Base-by-base conservation (phyloP, 495 filamentous ascomycete genomes). In the Hyaloscypha finlandica region DNA sequence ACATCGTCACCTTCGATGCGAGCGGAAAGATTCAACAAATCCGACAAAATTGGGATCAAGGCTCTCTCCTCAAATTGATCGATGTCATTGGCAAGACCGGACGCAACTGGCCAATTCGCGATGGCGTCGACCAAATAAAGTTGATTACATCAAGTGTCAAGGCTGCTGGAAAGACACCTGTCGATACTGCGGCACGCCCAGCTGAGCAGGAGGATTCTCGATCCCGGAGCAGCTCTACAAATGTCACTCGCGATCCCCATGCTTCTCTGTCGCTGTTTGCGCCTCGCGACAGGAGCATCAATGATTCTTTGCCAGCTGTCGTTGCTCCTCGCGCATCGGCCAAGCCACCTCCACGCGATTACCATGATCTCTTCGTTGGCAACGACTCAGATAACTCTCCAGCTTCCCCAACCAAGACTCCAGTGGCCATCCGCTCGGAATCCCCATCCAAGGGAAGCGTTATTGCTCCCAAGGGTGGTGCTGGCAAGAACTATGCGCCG, bases 41-140 rank as follows among this genome's bases (percentile, higher is more conserved):
- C 70, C 90, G 93, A 62, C 86, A 94, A 66, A 90, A 90, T 76
- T 99, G 95, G 95, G 95, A 99, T 75, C 96, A 98, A 78, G 94
- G 88, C 31, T 92, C 92, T 61, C 85, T 98, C 9, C 83, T 99
- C 67, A 98, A 95, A 78, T 89, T 94, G 74, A 86, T 97, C 61
- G 93, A 97, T 70, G 89, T 97, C 35, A 98, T 99, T 78, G 95
- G 95, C 64, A 86, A 87, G 70, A 88, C 91, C 31, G 92, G 90
- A 55, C 90, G 89, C 73, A 92, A 90, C 74, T 99, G 95, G 95
- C 95, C 95, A 22, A 94, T 99, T 77, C 90, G 89, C 66, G 93
- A 97, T 73, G 91, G 90, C 64, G 89, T 86, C 69, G 93, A 96
- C 30, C 95, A 98, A 77, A 82, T 88, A 53, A 89, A 84, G 69